Conservation (phyloP, 331 rosid genomes). For the Dryas integrifolia region DNA sequence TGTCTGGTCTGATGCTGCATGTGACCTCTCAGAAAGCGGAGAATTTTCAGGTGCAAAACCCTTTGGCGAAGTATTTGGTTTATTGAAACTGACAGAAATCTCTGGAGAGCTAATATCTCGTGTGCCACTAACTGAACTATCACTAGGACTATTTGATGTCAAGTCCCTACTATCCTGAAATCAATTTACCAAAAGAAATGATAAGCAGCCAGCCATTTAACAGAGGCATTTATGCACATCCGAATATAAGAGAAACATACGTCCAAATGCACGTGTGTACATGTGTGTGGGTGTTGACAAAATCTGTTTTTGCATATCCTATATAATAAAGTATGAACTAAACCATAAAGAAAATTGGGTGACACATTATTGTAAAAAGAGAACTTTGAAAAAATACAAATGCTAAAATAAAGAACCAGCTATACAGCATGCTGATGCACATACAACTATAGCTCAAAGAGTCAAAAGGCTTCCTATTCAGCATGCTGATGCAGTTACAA, state of each 20-base stretch:
- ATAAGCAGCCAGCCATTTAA: conserved; percentile 26
- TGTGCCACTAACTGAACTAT: conserved; percentile 66
- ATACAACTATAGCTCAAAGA: conserved; percentile 12
- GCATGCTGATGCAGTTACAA: neutral
- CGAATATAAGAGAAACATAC: conserved; percentile 10
- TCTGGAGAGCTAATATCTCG: conserved; percentile 77
- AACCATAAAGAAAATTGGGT: conserved; percentile 1
- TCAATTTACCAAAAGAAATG: conserved; percentile 34
- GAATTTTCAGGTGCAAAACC: conserved; percentile 50
- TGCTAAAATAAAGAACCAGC: too few species aligned
- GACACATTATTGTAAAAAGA: neutral
- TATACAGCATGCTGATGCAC: too few species aligned
- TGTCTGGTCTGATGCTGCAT: conserved; percentile 68
- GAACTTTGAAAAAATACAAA: neutral
- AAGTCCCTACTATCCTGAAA: conserved; percentile 85
- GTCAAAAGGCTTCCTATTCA: neutral
- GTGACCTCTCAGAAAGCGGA: conserved; percentile 65
- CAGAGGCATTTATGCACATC: conserved; percentile 1
- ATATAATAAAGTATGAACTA: neutral
- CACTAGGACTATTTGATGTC: conserved; percentile 78
- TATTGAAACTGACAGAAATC: conserved; percentile 40
- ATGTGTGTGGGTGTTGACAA: neutral
- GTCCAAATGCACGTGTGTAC: neutral
- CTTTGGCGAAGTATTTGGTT: conserved; percentile 57
- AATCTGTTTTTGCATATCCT: neutral